Base-by-base conservation (phyloP, 108 stramenopile genomes). In the Chaetoceros muelleri region DNA sequence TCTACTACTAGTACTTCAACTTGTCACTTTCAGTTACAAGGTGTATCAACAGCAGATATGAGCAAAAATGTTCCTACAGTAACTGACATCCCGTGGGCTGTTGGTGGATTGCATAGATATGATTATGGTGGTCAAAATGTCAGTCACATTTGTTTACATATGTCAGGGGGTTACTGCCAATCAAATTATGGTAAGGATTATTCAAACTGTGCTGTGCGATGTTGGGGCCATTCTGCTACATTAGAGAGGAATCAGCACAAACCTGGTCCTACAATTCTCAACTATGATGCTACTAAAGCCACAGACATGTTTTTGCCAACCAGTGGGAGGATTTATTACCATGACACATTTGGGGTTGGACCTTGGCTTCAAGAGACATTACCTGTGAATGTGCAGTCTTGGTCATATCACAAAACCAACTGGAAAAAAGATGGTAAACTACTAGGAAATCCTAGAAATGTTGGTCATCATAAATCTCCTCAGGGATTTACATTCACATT, bases 31-130 rank as follows among this genome's bases (percentile, higher is more conserved):
- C 91, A 93, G 60, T 44, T 90, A 7, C 91, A 93, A 57, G 91
- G 91, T 20, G 76, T 87, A 17, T 44, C 63, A 28, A 45, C 57
- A 28, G 44, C 64, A 19, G 56, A 74, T 0, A 59, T 93, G 56
- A 63, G 73, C 21, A 24, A 46, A 3, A 90, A 90, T 52, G 65
- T 93, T 2, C 80, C 84, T 3, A 66, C 79, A 22, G 67, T 84
- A 10, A 61, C 69, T 29, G 88, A 93, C 65, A 68, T 79, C 20
- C 85, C 88, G n/a, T 93, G 82, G 82, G 78, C 86, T 30, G 79
- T 93, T 2, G 82, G 80, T 19, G 86, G 86, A 3, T 24, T 49
- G 2, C 85, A 90, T 63, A 64, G 87, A 20, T 78, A 84, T 25
- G 91, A 93, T 65, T 93, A 84, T 66, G 84, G 82, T 10, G 70